Base-by-base conservation (phyloP, 768 basidiomycete species). In the Gloeopeniophorella convolvens region DNA sequence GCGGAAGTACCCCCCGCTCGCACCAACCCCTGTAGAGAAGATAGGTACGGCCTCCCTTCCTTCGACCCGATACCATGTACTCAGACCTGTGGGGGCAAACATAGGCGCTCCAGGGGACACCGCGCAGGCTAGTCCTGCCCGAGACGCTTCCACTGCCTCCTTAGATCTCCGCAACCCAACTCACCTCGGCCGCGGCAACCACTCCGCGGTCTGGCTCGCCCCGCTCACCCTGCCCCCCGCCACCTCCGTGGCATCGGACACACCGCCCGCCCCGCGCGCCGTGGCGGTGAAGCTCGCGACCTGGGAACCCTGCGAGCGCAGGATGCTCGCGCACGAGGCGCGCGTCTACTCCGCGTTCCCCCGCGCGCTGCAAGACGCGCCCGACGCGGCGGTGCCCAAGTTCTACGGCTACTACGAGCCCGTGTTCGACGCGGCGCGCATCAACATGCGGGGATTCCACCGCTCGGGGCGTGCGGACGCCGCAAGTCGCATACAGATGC, bases 391-490 rank as follows among this genome's bases (percentile, higher is more conserved):
- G 40, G 75, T 78, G 3, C 82, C 83, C 0, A 79, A 82, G 60
- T 84, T 75, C 62, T 84, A 79, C 56, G 82, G 83, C 1, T 79
- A 77, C 62, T 84, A 83, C 55, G 59, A 57, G 0, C 69, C 68
- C 1, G 50, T 55, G 1, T 37, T 43, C 2, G 56, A 63, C 13
- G 30, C 48, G 10, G 51, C 44, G 8, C 16, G 42, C 7, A 7
- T 4, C 16, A 8, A 42, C 15, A 20, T 4, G 11, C 11, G 21
- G 15, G 13, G 36, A 15, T 8, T 5, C 18, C 6, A n/a, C 33
- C 5, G 12, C 5, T 3, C 21, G 45, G 8, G 13, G 16, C 13
- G 11, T n/a, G 6, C 21, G 1, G 21, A 27, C 1, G 20, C 21
- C 26, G 13, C 12, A 15, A 27, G 3, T 18, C 5, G 6, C 12